These are phyloP conservation scores for Trapa incisa DNA, from an alignment of 345 rosid genomes.

Conservation along the genomic window DNA sequence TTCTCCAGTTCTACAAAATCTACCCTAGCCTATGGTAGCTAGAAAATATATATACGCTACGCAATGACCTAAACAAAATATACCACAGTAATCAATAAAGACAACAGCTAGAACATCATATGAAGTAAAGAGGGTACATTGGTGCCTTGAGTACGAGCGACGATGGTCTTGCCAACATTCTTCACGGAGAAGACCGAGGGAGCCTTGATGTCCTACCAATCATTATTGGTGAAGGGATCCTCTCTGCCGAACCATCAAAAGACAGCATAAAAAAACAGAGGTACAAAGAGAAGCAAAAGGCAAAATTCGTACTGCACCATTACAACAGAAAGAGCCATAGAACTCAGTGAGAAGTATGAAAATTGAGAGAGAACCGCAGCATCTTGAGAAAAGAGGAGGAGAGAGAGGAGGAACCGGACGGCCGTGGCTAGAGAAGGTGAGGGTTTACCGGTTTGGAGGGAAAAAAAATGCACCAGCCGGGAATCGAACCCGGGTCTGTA, in stretches of 20 bases:
- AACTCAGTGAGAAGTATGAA: not conserved
- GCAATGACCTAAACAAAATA: not conserved
- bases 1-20: not conserved
- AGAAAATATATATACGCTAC: not conserved
- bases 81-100: not conserved
- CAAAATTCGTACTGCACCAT: constrained; percentile 20
- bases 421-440: constrained; percentile 19
- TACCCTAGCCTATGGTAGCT: not conserved
- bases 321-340: not conserved
- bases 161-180: constrained; percentile 42
- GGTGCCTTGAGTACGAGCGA: constrained; percentile 46
- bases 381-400: no score
- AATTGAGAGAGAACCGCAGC: not conserved
- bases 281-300: not conserved
- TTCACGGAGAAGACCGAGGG: constrained; percentile 33
- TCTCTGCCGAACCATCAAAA: constrained; percentile 10
- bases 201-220: constrained; percentile 47
- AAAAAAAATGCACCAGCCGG: constrained; percentile 36
- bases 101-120: not conserved
- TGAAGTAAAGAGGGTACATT: constrained; percentile 19
- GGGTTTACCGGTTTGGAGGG: not conserved
- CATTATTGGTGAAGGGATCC: constrained; percentile 46
- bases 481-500: constrained; percentile 70
- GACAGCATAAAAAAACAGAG: not conserved
- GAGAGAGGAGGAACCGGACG: constrained; percentile 20